Evolutionary conservation across 2,329 filamentous ascomycete species (phyloP).

Genomic region (Bretziella fagacearum): DNA sequence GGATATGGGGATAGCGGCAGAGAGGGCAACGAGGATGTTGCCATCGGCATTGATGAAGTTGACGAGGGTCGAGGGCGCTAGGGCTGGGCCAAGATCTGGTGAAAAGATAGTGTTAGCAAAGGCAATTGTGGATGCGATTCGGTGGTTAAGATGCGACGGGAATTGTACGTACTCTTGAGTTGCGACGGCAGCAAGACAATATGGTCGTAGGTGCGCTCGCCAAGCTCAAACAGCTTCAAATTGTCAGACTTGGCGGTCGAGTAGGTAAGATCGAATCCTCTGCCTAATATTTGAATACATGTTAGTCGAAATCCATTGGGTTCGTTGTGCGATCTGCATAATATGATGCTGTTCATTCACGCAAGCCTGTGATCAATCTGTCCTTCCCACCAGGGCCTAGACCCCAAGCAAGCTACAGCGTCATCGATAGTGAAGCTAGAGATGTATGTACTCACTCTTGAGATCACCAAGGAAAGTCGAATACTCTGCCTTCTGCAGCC

Average conservation of each 20-base stretch:
- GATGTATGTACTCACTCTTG: conserved; percentile 35
- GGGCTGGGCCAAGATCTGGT: conserved; percentile 68
- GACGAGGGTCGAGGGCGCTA: conserved; percentile 73
- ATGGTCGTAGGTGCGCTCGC: conserved; percentile 82
- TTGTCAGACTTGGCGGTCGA: conserved; percentile 68
- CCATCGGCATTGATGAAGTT: conserved; percentile 84
- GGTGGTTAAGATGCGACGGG: background rate
- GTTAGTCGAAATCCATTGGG: background rate
- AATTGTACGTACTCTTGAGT: conserved; percentile 52
- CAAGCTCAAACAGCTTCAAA: conserved; percentile 66
- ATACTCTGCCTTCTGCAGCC: conserved; percentile 59
- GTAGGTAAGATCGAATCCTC: conserved; percentile 67
- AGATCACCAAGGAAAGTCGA: conserved; percentile 64
- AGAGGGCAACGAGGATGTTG: conserved; percentile 78
- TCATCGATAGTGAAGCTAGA: too few relatives aligned
- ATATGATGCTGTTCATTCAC: too few relatives aligned
- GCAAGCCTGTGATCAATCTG: too few relatives aligned
- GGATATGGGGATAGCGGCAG: conserved; percentile 51
- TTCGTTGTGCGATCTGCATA: too few relatives aligned
- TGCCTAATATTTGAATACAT: conserved; percentile 47
- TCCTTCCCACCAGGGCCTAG: too few relatives aligned
- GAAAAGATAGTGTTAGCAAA: background rate
- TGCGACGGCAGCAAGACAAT: conserved; percentile 76
- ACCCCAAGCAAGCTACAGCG: too few relatives aligned
- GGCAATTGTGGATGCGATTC: background rate